Evolutionary conservation across 257 asterid species (phyloP).

Genomic region (Penstemon davidsonii): DNA sequence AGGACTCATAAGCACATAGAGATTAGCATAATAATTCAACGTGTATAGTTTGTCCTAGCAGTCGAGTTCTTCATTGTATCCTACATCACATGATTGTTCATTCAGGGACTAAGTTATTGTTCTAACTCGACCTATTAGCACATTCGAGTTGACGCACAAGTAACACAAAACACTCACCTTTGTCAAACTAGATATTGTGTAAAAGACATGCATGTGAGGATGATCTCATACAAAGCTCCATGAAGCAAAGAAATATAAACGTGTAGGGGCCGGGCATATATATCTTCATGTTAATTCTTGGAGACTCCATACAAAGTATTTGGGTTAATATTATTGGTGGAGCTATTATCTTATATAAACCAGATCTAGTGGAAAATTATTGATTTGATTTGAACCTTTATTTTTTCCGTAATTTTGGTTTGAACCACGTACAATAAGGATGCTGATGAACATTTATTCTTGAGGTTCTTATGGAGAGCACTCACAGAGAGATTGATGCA

Average conservation of each 20-base stretch:
- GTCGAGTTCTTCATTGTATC: too few relatives aligned
- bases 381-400: conserved; percentile 79
- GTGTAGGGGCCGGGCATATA: conserved; percentile 63
- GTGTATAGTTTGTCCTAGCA: too few relatives aligned
- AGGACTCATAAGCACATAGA: too few relatives aligned
- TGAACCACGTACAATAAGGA: conserved; percentile 61
- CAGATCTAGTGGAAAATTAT: conserved; percentile 70
- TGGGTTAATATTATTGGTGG: conserved; percentile 93
- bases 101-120: too few relatives aligned
- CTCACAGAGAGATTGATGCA: conserved; percentile 85
- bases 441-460: conserved; percentile 64
- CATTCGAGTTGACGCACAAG: too few relatives aligned
- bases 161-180: too few relatives aligned
- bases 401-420: conserved; percentile 65
- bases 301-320: conserved; percentile 85
- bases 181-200: too few relatives aligned
- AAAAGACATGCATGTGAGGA: too few relatives aligned
- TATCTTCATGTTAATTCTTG: conserved; percentile 74
- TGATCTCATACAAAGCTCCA: too few relatives aligned
- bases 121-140: too few relatives aligned
- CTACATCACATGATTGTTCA: too few relatives aligned
- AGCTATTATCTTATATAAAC: conserved; percentile 81
- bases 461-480: conserved; percentile 95
- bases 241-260: conserved; percentile 59
- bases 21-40: too few relatives aligned